Evolutionary conservation across 2,329 filamentous ascomycete genomes (phyloP), one percentile per base, ranked within the genome.

Genomic region (Hypocreales sp.): DNA sequence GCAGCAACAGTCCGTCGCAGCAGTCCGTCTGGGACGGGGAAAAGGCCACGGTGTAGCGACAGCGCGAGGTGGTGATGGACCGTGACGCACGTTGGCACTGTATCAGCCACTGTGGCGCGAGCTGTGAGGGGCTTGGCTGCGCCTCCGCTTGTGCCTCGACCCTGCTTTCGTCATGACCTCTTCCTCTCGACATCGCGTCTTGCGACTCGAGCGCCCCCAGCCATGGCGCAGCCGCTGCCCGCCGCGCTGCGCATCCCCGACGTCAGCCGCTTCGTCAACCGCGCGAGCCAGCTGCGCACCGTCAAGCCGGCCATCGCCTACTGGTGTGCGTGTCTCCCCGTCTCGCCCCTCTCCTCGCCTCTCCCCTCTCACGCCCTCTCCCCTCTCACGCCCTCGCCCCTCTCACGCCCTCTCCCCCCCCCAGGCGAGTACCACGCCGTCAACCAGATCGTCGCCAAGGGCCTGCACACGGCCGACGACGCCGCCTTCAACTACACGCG

Each of bases 391-490:
- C n/a, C n/a, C n/a, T n/a, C n/a, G n/a, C n/a, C n/a, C n/a, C n/a
- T n/a, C n/a, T n/a, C n/a, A n/a, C n/a, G n/a, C n/a, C n/a, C n/a
- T n/a, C n/a, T n/a, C n/a, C n/a, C n/a, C n/a, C n/a, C n/a, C n/a
- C n/a, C n/a, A 90, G 82, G 80, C 51, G 78, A 92, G 46, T 93
- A 90, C 53, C 90, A 82, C 64, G 81, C 90, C 15, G 79, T 93
- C 25, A 84, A 95, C 44, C 81, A 92, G 47, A 92, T 98, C 39
- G 72, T 98, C 10, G 64, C 69, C 28, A 81, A 77, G 47, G 67
- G 73, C 24, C 69, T 95, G 22, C 87, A 95, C 55, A 76, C 67
- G 33, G 58, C 65, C 39, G 79, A 90, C 48, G 67, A 79, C 37
- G 84, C 87, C 46, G 77, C 79, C 42, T 73, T 81, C 42, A 55